Evolutionary conservation across 1,284 basidiomycete genomes (phyloP).

Genomic region (Ceratobasidium theobromae): DNA sequence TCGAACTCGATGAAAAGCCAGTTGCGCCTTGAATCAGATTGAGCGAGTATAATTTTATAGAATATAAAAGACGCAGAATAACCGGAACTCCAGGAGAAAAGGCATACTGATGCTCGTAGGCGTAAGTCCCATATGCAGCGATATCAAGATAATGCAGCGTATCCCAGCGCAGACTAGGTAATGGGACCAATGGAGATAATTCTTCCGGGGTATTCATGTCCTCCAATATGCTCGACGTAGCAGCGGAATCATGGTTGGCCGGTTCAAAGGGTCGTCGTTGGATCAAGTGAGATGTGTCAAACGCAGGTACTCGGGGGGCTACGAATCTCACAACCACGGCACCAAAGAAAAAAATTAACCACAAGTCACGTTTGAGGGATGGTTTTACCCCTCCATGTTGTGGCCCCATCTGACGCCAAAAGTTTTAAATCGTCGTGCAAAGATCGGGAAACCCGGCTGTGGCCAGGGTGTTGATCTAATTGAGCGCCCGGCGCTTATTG

Average conservation of each 20-base stretch:
- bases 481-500: no score
- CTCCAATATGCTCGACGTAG: background rate
- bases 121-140: slow-evolving; percentile 60
- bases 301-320: slow-evolving; percentile 2
- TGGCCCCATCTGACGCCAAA: no score
- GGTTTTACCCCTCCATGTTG: no score
- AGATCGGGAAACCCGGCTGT: no score
- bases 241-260: background rate
- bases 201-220: background rate
- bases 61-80: slow-evolving; percentile 51
- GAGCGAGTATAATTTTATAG: background rate
- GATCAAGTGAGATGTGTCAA: slow-evolving; percentile 20
- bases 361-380: background rate
- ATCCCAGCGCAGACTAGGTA: slow-evolving; percentile 78
- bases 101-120: slow-evolving; percentile 83
- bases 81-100: slow-evolving; percentile 75
- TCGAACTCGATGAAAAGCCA: no score
- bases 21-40: no score
- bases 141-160: slow-evolving; percentile 76
- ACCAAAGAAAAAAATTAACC: background rate
- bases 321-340: background rate
- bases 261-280: background rate
- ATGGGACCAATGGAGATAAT: slow-evolving; percentile 2
- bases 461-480: no score
- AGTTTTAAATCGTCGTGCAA: no score